These are phyloP conservation scores for Lumnitzera littorea DNA, from an alignment of 345 rosid species.

Conservation along the genomic window DNA sequence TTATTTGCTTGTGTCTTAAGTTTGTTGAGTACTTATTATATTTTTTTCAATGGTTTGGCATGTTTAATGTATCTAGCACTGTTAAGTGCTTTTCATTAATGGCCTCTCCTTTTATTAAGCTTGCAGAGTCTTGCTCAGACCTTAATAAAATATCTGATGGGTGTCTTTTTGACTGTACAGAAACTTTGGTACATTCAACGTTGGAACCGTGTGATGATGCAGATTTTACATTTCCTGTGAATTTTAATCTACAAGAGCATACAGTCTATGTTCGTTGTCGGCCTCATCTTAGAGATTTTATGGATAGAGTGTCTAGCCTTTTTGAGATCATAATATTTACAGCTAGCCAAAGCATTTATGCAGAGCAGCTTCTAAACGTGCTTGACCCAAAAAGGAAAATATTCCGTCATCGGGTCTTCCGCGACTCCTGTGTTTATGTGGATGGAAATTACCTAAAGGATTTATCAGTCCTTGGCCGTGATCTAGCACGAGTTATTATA, in stretches of 20 bases:
- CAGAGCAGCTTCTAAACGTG: slow-evolving; percentile 91
- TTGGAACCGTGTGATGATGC: slow-evolving; percentile 79
- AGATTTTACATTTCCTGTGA: slow-evolving; percentile 90
- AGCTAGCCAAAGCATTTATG: slow-evolving; percentile 97
- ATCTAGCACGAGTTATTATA: slow-evolving; percentile 73
- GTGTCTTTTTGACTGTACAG: slow-evolving; percentile 26
- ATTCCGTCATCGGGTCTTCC: slow-evolving; percentile 89
- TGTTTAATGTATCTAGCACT: background rate
- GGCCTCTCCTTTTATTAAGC: background rate
- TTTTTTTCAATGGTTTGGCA: background rate
- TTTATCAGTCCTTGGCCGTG: slow-evolving; percentile 92
- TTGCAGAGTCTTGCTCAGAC: background rate
- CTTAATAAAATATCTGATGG: background rate
- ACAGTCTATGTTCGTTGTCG: slow-evolving; percentile 89
- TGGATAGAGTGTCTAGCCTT: slow-evolving; percentile 77
- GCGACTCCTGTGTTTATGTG: slow-evolving; percentile 91
- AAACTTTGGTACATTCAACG: slow-evolving; percentile 92
- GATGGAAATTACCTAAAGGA: slow-evolving; percentile 97
- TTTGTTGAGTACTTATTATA: background rate
- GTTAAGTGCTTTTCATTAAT: no score
- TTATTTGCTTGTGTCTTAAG: background rate
- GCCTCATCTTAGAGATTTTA: slow-evolving; percentile 78
- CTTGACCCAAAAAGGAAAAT: slow-evolving; percentile 96
- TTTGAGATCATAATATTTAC: slow-evolving; percentile 96
- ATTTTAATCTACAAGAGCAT: slow-evolving; percentile 78